phyloP scores from a whole-genome alignment of 78 protist species.

The Guillardia theta region DNA sequence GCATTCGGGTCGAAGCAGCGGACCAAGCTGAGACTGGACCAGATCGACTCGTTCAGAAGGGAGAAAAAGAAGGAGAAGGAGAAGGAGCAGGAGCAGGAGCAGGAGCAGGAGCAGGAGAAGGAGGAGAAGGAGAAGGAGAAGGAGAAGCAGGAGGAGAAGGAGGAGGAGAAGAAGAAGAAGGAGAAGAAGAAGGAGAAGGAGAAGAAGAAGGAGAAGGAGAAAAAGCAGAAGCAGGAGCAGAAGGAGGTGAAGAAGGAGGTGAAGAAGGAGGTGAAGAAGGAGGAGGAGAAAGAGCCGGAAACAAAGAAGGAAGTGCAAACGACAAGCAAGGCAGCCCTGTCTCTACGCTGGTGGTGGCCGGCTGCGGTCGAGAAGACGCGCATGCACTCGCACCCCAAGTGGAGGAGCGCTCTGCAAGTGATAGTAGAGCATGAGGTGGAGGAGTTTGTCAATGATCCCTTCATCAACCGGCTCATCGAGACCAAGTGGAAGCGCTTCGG shows the following conservation, averaged over 20 bases:
- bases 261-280: not conserved
- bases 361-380: not conserved
- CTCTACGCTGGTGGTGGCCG: not conserved
- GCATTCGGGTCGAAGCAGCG: not conserved
- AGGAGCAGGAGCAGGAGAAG: not conserved
- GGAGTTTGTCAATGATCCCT: not conserved
- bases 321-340: not conserved
- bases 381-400: not conserved
- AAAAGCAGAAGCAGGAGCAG: not conserved
- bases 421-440: not conserved
- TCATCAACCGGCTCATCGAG: not conserved
- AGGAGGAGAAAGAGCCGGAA: not conserved
- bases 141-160: not conserved
- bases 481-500: constrained; percentile 16
- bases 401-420: not conserved
- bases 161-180: not conserved
- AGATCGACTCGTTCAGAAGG: not conserved
- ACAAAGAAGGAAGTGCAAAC: not conserved
- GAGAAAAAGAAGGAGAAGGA: not conserved
- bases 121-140: not conserved
- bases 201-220: not conserved
- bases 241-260: not conserved
- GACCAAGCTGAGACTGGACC: not conserved
- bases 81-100: not conserved
- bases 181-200: not conserved